phyloP scores from a whole-genome alignment of 371 early-diverging fungal species.

The Lichtheimia corymbifera region DNA sequence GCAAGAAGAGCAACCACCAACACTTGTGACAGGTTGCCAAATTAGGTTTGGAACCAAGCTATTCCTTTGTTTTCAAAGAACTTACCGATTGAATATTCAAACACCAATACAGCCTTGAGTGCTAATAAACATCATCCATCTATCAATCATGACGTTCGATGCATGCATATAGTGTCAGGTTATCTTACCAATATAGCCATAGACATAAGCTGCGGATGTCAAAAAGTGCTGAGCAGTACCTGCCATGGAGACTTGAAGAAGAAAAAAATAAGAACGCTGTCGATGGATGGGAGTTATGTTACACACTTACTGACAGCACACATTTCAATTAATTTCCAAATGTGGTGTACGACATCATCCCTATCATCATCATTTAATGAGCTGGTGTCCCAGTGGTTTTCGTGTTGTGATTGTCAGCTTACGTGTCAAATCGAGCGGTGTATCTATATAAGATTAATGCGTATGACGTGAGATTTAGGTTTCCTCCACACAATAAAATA shows the following conservation, averaged over 20 bases:
- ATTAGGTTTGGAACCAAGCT: not conserved
- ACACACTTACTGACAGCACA: conserved; percentile 50
- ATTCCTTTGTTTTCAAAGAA: not conserved
- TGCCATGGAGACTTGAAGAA: conserved; percentile 46
- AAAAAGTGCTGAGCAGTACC: conserved; percentile 49
- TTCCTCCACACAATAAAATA: not conserved
- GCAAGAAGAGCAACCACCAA: conserved; percentile 43
- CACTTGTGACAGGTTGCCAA: conserved; percentile 20
- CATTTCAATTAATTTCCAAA: conserved; percentile 52
- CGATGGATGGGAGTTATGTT: conserved; percentile 3
- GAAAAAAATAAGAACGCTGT: not conserved
- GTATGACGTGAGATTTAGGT: not conserved
- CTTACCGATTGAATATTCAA: conserved; percentile 62
- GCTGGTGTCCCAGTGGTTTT: not conserved
- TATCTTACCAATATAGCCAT: conserved; percentile 49
- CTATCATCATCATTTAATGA: conserved; percentile 17
- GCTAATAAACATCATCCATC: conserved; percentile 13
- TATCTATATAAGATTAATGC: conserved; percentile 26
- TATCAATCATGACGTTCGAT: not conserved
- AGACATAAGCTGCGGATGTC: conserved; percentile 45
- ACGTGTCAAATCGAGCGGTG: conserved; percentile 63
- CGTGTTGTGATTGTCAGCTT: conserved; percentile 7
- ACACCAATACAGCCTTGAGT: conserved; percentile 47
- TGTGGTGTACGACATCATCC: conserved; percentile 55
- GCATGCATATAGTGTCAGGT: not conserved